A percentile compares a stretch with the other conserved stretches of the same genome.
phyloP scores from a whole-genome alignment of 139 green algal genomes.

The Zygnema circumcarinatum region DNA sequence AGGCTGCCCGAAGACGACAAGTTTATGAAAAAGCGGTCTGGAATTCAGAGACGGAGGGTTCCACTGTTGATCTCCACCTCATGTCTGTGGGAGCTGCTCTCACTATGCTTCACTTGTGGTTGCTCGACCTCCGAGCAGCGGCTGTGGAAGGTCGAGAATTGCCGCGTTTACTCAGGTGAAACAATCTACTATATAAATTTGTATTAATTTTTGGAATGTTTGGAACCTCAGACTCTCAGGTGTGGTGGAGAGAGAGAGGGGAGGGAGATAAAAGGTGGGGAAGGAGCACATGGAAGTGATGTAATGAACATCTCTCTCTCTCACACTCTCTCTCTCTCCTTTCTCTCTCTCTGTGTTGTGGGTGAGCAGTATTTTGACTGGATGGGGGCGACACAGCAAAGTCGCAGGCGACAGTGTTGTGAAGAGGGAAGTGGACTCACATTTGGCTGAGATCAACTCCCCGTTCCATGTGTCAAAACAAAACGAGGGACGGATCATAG shows the following conservation, averaged over 20 bases:
- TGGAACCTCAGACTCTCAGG: too few species aligned
- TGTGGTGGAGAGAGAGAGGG: too few species aligned
- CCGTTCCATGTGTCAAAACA: slow-evolving; percentile 39
- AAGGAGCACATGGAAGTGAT: too few species aligned
- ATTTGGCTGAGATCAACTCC: neutral
- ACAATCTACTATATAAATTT: neutral
- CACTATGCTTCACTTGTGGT: slow-evolving; percentile 51
- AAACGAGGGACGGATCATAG: slow-evolving; percentile 44
- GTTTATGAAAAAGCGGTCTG: slow-evolving; percentile 21
- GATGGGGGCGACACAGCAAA: slow-evolving; percentile 55
- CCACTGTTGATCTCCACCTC: slow-evolving; percentile 43
- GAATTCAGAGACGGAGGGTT: slow-evolving; percentile 2
- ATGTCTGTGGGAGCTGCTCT: slow-evolving; percentile 52
- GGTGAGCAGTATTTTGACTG: slow-evolving; percentile 41
- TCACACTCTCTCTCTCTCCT: neutral
- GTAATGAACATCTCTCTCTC: too few species aligned
- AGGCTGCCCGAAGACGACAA: neutral
- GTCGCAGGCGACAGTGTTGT: slow-evolving; percentile 41
- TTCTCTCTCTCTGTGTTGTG: neutral
- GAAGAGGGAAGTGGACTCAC: slow-evolving; percentile 39
- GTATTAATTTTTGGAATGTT: too few species aligned
- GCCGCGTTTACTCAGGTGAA: slow-evolving; percentile 22
- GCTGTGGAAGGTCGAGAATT: slow-evolving; percentile 8
- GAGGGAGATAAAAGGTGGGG: neutral
- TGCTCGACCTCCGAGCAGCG: slow-evolving; percentile 32